Percentiles rank a stretch among this genome's conserved stretches.
Conservation (phyloP, 495 filamentous ascomycete genomes). For the Rhypophila decipiens region DNA sequence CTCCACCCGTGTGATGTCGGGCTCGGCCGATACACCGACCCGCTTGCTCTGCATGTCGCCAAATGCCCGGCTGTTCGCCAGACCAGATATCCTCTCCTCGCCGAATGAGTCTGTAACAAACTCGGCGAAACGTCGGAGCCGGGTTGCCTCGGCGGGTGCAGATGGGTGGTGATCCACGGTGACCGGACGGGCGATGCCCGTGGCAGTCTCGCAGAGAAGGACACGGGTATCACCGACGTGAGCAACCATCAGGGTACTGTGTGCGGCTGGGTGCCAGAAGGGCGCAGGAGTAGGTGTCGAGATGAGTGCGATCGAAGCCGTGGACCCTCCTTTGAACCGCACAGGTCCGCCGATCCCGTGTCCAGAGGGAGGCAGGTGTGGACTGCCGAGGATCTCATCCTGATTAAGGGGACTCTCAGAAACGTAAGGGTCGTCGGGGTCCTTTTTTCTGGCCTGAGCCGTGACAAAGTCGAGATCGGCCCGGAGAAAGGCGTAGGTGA, state of each 20-base stretch:
- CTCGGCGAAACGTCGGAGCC: constrained; percentile 70
- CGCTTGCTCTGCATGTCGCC: constrained; percentile 88
- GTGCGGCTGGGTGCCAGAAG: constrained; percentile 87
- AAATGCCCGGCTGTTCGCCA: constrained; percentile 91
- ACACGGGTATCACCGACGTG: constrained; percentile 93
- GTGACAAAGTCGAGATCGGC: constrained; percentile 90
- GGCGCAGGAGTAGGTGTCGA: constrained; percentile 85
- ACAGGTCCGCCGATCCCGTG: constrained; percentile 60
- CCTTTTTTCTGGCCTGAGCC: constrained; percentile 68
- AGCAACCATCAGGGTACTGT: constrained; percentile 75
- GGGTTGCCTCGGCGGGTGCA: constrained; percentile 71
- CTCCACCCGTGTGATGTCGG: constrained; percentile 70
- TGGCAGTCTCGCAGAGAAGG: constrained; percentile 73
- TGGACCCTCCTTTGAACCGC: constrained; percentile 87
- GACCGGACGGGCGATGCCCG: constrained; percentile 68
- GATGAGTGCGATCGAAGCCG: constrained; percentile 80
- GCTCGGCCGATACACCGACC: constrained; percentile 88
- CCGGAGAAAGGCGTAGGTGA: constrained; percentile 87
- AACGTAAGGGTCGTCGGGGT: constrained; percentile 57
- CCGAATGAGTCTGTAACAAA: constrained; percentile 95
- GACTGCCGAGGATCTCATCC: constrained; percentile 68
- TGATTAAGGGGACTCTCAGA: constrained; percentile 72
- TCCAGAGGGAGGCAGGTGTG: constrained; percentile 47
- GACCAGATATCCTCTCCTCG: constrained; percentile 87
- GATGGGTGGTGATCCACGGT: constrained; percentile 88